Conservation (phyloP, 768 basidiomycete species). For the Gelatoporia subvermispora region DNA sequence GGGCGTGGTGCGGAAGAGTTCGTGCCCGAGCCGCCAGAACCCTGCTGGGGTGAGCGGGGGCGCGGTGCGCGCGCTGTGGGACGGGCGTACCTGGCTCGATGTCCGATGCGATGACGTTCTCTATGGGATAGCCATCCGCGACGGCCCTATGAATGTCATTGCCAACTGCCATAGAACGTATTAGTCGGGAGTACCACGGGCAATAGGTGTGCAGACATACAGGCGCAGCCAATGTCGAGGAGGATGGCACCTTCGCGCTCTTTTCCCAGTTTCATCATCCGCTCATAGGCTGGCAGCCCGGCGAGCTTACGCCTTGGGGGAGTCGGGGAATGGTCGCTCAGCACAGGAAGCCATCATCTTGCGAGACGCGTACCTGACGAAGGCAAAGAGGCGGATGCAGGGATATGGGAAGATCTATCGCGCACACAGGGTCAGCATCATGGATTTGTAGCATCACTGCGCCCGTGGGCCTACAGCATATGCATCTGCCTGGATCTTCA, state of each 20-base stretch:
- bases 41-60: constrained; percentile 25
- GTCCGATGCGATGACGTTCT: constrained; percentile 36
- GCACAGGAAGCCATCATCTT: neutral
- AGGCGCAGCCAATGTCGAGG: constrained; percentile 43
- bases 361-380: constrained; percentile 15
- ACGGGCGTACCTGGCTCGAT: constrained; percentile 27
- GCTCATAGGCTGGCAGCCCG: constrained; percentile 16
- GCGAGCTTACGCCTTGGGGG: neutral
- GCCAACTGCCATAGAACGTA: constrained; percentile 28
- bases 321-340: neutral
- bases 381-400: constrained; percentile 25
- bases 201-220: constrained; percentile 22
- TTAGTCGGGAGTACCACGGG: neutral
- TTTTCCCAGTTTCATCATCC: constrained; percentile 31
- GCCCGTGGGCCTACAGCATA: constrained; percentile 18
- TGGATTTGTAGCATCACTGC: neutral
- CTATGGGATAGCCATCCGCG: constrained; percentile 38
- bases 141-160: constrained; percentile 37
- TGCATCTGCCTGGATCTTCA: constrained; percentile 23
- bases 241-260: constrained; percentile 33
- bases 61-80: neutral
- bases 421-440: neutral
- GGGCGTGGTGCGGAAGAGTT: constrained; percentile 50
- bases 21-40: constrained; percentile 60
- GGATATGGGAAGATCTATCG: constrained; percentile 26